Conservation (phyloP, 768 basidiomycete species). For the Xerocomellus chrysenteron region DNA sequence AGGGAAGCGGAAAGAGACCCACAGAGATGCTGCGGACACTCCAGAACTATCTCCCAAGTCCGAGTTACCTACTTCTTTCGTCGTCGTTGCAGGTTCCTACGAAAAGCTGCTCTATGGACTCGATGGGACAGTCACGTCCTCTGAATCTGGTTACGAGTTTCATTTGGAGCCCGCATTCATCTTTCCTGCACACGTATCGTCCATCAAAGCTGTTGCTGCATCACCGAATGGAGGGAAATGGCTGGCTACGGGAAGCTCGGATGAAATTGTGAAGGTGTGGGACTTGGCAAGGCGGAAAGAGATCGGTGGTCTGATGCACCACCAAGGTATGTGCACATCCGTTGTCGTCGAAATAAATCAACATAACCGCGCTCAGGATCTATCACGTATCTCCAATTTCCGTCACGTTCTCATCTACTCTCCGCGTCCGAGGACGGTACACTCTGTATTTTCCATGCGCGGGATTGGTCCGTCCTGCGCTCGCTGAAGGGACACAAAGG, state of each 20-base stretch:
- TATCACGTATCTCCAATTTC: slow-evolving; percentile 84
- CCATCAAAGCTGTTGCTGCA: slow-evolving; percentile 86
- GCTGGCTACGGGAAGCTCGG: slow-evolving; percentile 93
- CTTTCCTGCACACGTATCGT: slow-evolving; percentile 95
- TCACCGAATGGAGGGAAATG: slow-evolving; percentile 91
- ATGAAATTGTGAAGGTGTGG: slow-evolving; percentile 97
- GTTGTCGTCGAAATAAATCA: not conserved
- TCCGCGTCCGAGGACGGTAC: slow-evolving; percentile 93
- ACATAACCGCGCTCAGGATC: slow-evolving; percentile 56
- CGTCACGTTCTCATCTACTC: slow-evolving; percentile 84
- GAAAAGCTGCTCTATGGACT: slow-evolving; percentile 95
- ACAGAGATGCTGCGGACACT: not conserved
- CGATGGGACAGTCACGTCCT: slow-evolving; percentile 53
- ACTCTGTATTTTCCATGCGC: slow-evolving; percentile 83
- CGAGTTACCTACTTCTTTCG: slow-evolving; percentile 62
- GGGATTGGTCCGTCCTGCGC: slow-evolving; percentile 92
- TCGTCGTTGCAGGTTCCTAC: slow-evolving; percentile 90
- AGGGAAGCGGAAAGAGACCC: slow-evolving; percentile 22
- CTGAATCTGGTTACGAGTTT: slow-evolving; percentile 34
- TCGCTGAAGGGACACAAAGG: slow-evolving; percentile 92
- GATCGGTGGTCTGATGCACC: slow-evolving; percentile 92
- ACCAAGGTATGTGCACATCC: slow-evolving; percentile 63
- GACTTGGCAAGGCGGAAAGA: slow-evolving; percentile 90
- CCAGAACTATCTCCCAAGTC: slow-evolving; percentile 8
- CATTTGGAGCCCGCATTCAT: slow-evolving; percentile 82